Evolutionary conservation across 345 rosid species (phyloP).

Genomic region (Pugionium cornutum): DNA sequence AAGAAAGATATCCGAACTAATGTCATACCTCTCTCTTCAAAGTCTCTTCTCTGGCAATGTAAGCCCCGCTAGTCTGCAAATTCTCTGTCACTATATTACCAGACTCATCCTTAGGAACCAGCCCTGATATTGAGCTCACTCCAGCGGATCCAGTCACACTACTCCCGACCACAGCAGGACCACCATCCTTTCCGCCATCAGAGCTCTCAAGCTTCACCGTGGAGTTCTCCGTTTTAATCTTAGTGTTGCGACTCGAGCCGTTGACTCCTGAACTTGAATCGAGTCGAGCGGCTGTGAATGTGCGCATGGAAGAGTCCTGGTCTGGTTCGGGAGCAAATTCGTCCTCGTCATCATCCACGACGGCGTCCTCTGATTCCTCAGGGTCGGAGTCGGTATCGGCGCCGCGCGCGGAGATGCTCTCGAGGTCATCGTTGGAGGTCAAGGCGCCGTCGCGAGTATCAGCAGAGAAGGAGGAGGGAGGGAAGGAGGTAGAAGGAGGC

Average conservation of each 20-base stretch:
- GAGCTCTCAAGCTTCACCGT: constrained; percentile 75
- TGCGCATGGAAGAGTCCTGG: constrained; percentile 81
- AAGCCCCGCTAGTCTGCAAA: constrained; percentile 95
- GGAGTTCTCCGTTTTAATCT: constrained; percentile 65
- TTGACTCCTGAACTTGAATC: constrained; percentile 49
- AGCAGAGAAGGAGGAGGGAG: constrained; percentile 88
- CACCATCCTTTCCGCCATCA: constrained; percentile 65
- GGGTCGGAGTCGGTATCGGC: constrained; percentile 78
- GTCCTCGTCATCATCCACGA: constrained; percentile 91
- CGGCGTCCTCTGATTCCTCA: constrained; percentile 85
- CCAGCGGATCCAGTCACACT: constrained; percentile 44
- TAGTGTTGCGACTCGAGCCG: constrained; percentile 55
- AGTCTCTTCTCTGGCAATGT: constrained; percentile 91
- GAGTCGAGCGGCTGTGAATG: constrained; percentile 84
- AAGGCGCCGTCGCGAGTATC: constrained; percentile 93
- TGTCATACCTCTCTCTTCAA: constrained; percentile 75
- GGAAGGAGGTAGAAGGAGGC: constrained; percentile 57
- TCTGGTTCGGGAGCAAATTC: constrained; percentile 62
- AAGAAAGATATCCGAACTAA: no score
- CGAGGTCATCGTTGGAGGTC: constrained; percentile 94
- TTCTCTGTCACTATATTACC: constrained; percentile 86
- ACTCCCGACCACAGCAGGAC: constrained; percentile 42
- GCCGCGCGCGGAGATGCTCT: constrained; percentile 95
- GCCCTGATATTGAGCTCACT: constrained; percentile 52
- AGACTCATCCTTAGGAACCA: constrained; percentile 69